Evolutionary conservation across 768 basidiomycete species (phyloP).

Genomic region (Serendipita vermifera): DNA sequence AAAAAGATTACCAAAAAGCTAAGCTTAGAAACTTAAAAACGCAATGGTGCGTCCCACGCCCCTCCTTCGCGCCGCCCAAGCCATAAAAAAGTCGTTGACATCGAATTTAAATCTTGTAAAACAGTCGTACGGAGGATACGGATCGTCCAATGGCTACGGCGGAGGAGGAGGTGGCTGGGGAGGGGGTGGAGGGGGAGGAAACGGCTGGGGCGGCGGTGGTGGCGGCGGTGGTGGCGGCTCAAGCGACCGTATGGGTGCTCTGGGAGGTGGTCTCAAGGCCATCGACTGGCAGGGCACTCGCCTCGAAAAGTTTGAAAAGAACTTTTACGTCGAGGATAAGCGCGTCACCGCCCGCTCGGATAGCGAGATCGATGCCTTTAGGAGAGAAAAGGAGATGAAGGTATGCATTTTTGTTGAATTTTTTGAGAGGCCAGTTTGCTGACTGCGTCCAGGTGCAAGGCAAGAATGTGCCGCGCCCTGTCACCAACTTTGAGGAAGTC

Average conservation of each 20-base stretch:
- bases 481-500: conserved; percentile 84
- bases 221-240: conserved; percentile 40
- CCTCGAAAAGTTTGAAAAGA: conserved; percentile 87
- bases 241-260: conserved; percentile 58
- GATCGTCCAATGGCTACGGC: conserved; percentile 30
- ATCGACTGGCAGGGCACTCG: conserved; percentile 74
- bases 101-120: background rate
- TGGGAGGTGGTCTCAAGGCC: conserved; percentile 68
- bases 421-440: background rate
- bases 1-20: too few species aligned
- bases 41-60: conserved; percentile 7
- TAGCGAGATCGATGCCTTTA: conserved; percentile 80
- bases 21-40: too few species aligned
- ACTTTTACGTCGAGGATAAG: conserved; percentile 90
- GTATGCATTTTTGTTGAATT: conserved; percentile 26
- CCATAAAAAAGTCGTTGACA: background rate
- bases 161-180: conserved; percentile 23
- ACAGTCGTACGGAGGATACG: conserved; percentile 24
- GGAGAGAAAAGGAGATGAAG: conserved; percentile 74
- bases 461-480: conserved; percentile 72
- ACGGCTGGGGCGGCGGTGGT: conserved; percentile 39
- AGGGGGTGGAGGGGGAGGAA: conserved; percentile 27
- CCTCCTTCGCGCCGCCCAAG: conserved; percentile 11
- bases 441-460: conserved; percentile 64
- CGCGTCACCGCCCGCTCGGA: conserved; percentile 65